A percentile compares a stretch with the other conserved stretches of the same genome.
Evolutionary conservation across 1,284 basidiomycete genomes (phyloP).

Genomic region (Moniliella sp.): DNA sequence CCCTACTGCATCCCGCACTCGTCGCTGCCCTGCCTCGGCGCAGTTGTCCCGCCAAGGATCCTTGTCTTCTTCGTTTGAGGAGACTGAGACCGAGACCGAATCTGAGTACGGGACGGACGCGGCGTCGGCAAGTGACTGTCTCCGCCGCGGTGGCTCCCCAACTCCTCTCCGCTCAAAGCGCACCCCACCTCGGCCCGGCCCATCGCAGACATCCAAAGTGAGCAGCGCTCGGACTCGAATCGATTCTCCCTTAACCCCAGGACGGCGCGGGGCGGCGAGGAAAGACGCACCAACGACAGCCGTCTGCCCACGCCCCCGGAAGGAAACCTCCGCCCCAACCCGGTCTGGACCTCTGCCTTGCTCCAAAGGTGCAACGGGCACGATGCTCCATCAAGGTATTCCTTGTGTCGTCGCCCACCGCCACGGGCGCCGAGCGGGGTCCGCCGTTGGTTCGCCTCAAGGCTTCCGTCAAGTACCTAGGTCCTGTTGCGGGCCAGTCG

Average conservation of each 20-base stretch:
- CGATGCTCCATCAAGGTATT: conserved; percentile 2
- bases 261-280: not conserved
- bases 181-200: too few relatives aligned
- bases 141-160: too few relatives aligned
- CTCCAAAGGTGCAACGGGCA: not conserved
- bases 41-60: too few relatives aligned
- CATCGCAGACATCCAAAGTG: too few relatives aligned
- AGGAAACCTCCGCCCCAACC: not conserved
- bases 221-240: not conserved
- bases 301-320: not conserved
- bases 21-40: too few relatives aligned
- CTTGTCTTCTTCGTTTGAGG: too few relatives aligned
- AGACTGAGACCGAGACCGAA: too few relatives aligned
- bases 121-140: too few relatives aligned
- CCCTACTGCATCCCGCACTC: too few relatives aligned
- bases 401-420: conserved; percentile 9
- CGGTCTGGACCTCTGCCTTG: not conserved
- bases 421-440: not conserved
- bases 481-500: conserved; percentile 4
- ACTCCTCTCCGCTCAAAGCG: too few relatives aligned
- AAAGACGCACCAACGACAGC: not conserved
- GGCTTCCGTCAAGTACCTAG: conserved; percentile 14
- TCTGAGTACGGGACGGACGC: too few relatives aligned
- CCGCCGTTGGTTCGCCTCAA: conserved; percentile 3
- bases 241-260: not conserved